Base-by-base conservation (phyloP, 1,284 basidiomycete genomes). In the Marasmius sp. region DNA sequence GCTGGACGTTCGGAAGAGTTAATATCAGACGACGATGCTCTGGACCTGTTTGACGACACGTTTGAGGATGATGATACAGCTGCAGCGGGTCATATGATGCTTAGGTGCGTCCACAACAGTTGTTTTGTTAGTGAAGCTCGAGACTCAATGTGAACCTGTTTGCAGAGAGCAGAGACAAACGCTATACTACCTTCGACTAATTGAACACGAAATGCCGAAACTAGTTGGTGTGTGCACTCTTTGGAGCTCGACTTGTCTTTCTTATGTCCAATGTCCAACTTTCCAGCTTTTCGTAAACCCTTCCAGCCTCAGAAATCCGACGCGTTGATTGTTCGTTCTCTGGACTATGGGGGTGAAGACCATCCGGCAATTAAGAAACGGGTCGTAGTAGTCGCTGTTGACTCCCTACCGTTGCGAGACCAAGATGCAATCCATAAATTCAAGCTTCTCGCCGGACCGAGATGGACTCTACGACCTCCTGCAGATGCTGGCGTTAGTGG, bases 121-220 rank as follows among this genome's bases (percentile, higher is more conserved):
- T 18, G 18, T 49, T 27, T 27, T 27, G 27, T 27, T 27, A 27
- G 2, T 27, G 27, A 27, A 27, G 27, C 5, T 27, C 5, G 27
- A 27, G 27, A 5, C 27, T 27, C 27, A 27, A 27, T 27, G 27
- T 27, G 27, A 27, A 27, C 27, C 27, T 5, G 27, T 27, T 27
- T 27, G 27, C 52, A 54, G 52, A 18, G 83, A 91, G 69, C 85
- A 93, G 65, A 83, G 92, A 38, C 83, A 89, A 67, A 75, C 83
- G 55, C 76, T 93, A 52, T 82, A 89, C 66, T 91, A 94, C 68
- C 77, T 95, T 71, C 82, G 91, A 57, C 81, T 94, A 67, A 92
- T 95, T 64, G 92, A 93, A 72, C 85, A 91, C 65, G 94, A 95
- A 74, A 85, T 92, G 80, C 88, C 88, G 18, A 85, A 89, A 68